phyloP scores from a whole-genome alignment of 2,329 filamentous ascomycete genomes.

The Colletotrichum sp. region DNA sequence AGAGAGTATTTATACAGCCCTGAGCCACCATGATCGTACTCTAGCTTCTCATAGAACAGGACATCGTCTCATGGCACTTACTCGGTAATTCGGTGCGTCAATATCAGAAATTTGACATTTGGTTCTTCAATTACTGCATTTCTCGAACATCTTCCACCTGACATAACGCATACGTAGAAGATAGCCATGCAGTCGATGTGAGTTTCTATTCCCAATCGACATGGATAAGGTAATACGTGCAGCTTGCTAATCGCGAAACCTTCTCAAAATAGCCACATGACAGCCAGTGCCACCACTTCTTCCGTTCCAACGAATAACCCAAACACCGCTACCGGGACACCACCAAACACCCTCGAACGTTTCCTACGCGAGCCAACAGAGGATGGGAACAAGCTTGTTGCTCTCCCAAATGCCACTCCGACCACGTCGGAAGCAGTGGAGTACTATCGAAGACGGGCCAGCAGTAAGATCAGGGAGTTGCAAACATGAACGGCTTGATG shows the following conservation, averaged over 20 bases:
- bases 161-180: accelerated
- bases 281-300: not conserved
- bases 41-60: not conserved
- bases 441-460: not conserved
- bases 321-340: accelerated
- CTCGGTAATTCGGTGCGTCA: accelerated
- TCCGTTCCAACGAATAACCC: not conserved
- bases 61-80: not conserved
- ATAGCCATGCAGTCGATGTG: not conserved
- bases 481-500: not conserved
- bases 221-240: too few relatives aligned
- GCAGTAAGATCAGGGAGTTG: not conserved
- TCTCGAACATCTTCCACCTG: not conserved
- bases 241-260: not conserved
- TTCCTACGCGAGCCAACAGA: not conserved
- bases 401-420: not conserved
- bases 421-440: not conserved
- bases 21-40: not conserved
- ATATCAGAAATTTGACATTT: not conserved
- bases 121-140: not conserved
- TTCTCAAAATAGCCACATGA: not conserved
- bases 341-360: not conserved
- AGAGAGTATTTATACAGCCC: not conserved
- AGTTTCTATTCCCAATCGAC: not conserved
- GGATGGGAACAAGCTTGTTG: not conserved